These are phyloP conservation scores for Scheffersomyces parashehatae DNA, from an alignment of 1,139 yeast species.

Conservation along the genomic window DNA sequence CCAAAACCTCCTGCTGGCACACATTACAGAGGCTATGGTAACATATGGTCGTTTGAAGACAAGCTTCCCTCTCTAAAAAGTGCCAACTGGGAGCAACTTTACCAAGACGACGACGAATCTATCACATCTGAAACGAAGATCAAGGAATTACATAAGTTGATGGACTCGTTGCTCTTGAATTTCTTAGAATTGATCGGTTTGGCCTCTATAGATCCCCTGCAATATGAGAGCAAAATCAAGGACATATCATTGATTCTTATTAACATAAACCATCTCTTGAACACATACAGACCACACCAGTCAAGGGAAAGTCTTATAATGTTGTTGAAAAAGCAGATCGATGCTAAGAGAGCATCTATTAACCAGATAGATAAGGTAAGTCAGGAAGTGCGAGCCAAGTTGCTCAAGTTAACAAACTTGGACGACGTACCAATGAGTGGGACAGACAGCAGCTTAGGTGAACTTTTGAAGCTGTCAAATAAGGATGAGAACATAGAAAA, in stretches of 20 bases:
- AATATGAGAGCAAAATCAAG: slow-evolving; percentile 66
- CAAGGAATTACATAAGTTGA: slow-evolving; percentile 64
- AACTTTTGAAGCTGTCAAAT: no score
- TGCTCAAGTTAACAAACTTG: slow-evolving; percentile 25
- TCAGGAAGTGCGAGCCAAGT: slow-evolving; percentile 41
- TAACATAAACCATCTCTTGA: slow-evolving; percentile 79
- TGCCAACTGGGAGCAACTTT: slow-evolving; percentile 69
- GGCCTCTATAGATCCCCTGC: slow-evolving; percentile 67
- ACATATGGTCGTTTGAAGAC: slow-evolving; percentile 77
- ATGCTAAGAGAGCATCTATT: slow-evolving; percentile 54
- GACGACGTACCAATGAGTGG: neutral
- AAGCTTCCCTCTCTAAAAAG: slow-evolving; percentile 65
- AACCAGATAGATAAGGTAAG: slow-evolving; percentile 48
- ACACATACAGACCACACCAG: slow-evolving; percentile 88
- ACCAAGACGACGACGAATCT: slow-evolving; percentile 46
- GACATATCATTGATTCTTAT: slow-evolving; percentile 72
- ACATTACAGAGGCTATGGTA: slow-evolving; percentile 78
- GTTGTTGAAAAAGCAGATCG: slow-evolving; percentile 65
- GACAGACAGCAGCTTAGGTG: no score
- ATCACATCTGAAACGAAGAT: slow-evolving; percentile 57
- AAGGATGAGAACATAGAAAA: no score
- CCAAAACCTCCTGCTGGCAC: slow-evolving; percentile 62
- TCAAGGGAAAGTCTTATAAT: slow-evolving; percentile 77
- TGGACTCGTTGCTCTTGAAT: slow-evolving; percentile 68
- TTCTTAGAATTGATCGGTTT: slow-evolving; percentile 75